Evolutionary conservation across 2,329 filamentous ascomycete species (phyloP), one percentile per base, ranked within the genome.

Genomic region (Tolypocladium ophioglossoides): DNA sequence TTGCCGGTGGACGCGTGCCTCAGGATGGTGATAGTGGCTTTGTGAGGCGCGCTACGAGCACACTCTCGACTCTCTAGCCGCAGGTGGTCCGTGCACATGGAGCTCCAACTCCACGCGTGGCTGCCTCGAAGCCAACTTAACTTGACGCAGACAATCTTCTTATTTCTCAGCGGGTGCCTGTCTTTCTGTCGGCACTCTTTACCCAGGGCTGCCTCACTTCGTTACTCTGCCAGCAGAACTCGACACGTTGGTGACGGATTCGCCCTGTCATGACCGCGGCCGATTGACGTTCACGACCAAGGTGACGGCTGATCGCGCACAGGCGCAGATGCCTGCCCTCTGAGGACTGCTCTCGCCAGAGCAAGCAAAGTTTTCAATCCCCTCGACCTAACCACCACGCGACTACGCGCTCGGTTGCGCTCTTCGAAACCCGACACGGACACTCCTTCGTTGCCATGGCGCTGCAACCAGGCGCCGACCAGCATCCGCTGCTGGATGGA

Each of bases 401-500:
- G 30, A 34, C 18, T 34, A 4, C 16, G 20, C 16, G 12, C 49
- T 51, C 44, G 49, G 32, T 51, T 39, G 35, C 24, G 37, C 37
- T 32, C 24, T 10, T 2, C 35, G 18, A 11, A 9, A 9, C n/a
- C 27, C 27, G 22, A 11, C 5, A 24, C 35, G 22, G 12, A 10
- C 24, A 22, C 5, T 16, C 35, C 24, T 22, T 22, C 37, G 27
- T 35, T 50, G 34, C 48, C 27, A 60, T 60, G 58, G 53, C 53
- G 35, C 24, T 51, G 30, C 52, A 38, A 12, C 44, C 47, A 16
- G 30, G 38, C 34, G 34, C 8, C 22, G 39, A 59, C 52, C 61
- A 56, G 24, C 65, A 68, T 52, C 62, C 66, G 41, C 61, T 70
- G 49, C 58, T 67, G 24, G 63, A 66, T 37, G 56, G 64, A 34